Evolutionary conservation across 371 early-diverging fungal species (phyloP).

Genomic region (Chytridiales sp.): DNA sequence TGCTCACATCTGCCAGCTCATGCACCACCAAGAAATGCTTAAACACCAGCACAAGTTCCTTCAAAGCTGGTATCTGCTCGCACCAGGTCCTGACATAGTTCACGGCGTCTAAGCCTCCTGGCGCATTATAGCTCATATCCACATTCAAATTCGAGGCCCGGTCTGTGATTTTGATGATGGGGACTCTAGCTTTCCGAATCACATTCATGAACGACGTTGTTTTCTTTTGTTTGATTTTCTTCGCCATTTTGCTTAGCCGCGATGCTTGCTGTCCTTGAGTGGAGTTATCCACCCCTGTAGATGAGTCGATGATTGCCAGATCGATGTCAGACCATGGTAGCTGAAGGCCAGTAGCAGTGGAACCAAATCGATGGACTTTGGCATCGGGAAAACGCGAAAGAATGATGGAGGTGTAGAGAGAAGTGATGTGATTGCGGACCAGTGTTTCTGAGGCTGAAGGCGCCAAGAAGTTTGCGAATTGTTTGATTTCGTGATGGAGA

Average conservation of each 20-base stretch:
- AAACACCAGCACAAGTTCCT: constrained; percentile 66
- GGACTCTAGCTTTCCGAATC: constrained; percentile 66
- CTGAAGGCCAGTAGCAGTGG: constrained; percentile 70
- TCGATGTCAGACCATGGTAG: constrained; percentile 67
- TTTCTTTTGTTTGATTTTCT: background rate
- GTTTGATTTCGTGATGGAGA: no score
- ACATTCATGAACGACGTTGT: constrained; percentile 7
- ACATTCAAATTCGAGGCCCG: constrained; percentile 57
- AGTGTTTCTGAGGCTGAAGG: constrained; percentile 23
- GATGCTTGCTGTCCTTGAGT: background rate
- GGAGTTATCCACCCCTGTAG: constrained; percentile 1
- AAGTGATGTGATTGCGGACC: constrained; percentile 15
- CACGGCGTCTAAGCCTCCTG: constrained; percentile 60
- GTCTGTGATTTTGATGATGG: constrained; percentile 83
- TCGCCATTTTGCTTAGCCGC: constrained; percentile 15
- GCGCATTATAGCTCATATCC: constrained; percentile 75
- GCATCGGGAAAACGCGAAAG: constrained; percentile 28
- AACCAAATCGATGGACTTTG: constrained; percentile 72
- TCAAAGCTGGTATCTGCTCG: constrained; percentile 52
- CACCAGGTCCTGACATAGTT: constrained; percentile 48
- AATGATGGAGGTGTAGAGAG: constrained; percentile 26
- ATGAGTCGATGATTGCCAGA: constrained; percentile 35
- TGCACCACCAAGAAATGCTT: constrained; percentile 73
- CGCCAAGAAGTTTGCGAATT: constrained; percentile 17
- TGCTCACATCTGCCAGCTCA: constrained; percentile 74